Conservation (phyloP, 768 basidiomycete species). For the Amanita phalloides region DNA sequence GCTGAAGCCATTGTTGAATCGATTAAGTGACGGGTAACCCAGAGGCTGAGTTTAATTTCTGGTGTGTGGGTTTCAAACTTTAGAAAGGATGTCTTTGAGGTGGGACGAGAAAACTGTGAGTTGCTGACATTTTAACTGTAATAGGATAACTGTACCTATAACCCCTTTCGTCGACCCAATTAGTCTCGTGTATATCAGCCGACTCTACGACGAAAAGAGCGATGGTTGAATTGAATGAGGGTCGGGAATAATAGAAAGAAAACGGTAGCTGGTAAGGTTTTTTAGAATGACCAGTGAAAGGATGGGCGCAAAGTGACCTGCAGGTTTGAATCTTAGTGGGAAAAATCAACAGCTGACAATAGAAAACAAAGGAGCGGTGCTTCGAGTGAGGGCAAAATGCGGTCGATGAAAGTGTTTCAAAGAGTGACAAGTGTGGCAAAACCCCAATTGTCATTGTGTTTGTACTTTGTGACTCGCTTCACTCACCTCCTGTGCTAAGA, state of each 20-base stretch:
- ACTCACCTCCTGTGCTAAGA: background rate
- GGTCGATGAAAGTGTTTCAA: background rate
- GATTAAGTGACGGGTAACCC: background rate
- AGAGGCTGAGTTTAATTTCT: background rate
- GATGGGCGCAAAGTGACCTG: background rate
- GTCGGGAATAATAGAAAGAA: background rate
- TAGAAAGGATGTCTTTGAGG: background rate
- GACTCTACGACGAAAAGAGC: background rate
- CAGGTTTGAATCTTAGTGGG: background rate
- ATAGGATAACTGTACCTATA: background rate
- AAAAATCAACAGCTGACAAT: background rate
- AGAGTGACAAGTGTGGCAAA: background rate
- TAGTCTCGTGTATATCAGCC: background rate
- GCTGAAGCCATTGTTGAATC: background rate
- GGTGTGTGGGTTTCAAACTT: background rate
- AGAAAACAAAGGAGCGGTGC: background rate
- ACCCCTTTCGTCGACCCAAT: background rate
- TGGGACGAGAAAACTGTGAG: background rate
- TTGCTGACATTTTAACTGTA: background rate
- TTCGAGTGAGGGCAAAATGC: background rate
- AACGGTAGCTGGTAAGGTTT: background rate
- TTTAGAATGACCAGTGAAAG: background rate
- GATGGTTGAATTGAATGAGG: background rate
- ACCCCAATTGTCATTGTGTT: background rate
- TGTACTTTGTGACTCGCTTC: background rate